Evolutionary conservation across 306 rosid species (phyloP), one percentile per base, ranked within the genome.

Genomic region (Vigna mungo): DNA sequence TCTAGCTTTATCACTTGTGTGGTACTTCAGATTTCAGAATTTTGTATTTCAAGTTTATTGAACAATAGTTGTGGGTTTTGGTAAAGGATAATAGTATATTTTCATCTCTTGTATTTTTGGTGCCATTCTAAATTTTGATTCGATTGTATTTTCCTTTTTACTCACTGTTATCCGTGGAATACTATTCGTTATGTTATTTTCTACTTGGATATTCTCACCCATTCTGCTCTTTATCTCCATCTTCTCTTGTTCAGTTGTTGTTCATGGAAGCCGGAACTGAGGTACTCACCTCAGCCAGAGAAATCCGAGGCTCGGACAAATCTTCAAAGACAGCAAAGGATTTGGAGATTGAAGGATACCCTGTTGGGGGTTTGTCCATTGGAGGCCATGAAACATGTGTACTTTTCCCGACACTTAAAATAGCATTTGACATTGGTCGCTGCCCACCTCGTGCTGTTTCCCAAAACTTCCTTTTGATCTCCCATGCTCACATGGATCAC

Each of bases 401-500:
- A 44, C 92, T 95, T 48, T 84, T 95, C 47, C 92, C 97, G 0
- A 74, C 90, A 6, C 90, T 92, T 39, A 92, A 84, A 18, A 71
- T 90, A 69, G 91, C 92, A 30, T 95, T 95, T 39, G 97, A 95
- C 80, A 95, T 92, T 54, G 98, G 98, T 71, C 93, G 98, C 47
- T 92, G 97, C 84, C 98, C 98, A 16, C 90, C 89, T 32, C 96
- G 92, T 1, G 98, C 98, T 59, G 82, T 95, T 39, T 59, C 86
- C 21, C 96, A 90, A 59, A 88, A 92, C 80, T 92, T 90, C 69
- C 88, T 95, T 71, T 86, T 88, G 25, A 92, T 92, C 84, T 90
- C 98, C n/a, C 98, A 92, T 84, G 90, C 90, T 20, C 98, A 95
- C 82, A 88, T 95, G 97, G 98, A 95, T 85, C 98, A 92, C 90